Evolutionary conservation across 495 filamentous ascomycete genomes (phyloP).

Genomic region (Apiosordaria backusii): DNA sequence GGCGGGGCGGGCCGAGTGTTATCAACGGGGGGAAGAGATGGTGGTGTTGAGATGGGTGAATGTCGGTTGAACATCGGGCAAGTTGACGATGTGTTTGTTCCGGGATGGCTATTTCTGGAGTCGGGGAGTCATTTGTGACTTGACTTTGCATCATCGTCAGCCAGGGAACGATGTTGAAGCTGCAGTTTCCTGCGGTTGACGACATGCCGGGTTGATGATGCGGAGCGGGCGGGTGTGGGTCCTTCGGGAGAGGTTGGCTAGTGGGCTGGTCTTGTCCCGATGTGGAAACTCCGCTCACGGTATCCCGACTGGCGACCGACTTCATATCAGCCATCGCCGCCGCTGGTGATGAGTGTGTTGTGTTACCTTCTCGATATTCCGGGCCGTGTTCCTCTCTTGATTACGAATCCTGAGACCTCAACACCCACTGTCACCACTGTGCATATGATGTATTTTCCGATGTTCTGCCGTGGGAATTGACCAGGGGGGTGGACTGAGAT

Average conservation of each 20-base stretch:
- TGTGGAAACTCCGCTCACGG: background rate
- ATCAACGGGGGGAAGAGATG: background rate
- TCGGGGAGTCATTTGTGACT: background rate
- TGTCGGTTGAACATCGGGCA: background rate
- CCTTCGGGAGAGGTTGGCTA: background rate
- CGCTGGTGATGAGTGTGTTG: background rate
- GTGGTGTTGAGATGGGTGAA: background rate
- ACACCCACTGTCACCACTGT: background rate
- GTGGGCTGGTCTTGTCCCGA: background rate
- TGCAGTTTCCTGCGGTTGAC: background rate
- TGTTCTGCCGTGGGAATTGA: background rate
- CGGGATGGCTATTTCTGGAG: background rate
- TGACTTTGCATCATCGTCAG: background rate
- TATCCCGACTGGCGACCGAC: background rate
- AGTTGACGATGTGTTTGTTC: background rate
- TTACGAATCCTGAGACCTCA: background rate
- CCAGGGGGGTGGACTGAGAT: background rate
- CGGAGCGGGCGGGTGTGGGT: background rate
- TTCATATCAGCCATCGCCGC: background rate
- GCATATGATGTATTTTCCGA: background rate
- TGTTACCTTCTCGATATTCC: background rate
- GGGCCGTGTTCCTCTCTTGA: background rate
- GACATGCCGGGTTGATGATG: background rate
- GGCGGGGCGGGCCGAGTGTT: conserved; percentile 2
- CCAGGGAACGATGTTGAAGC: background rate